These are phyloP conservation scores for Phaeolepiota aurea DNA, from an alignment of 768 basidiomycete species.

Conservation along the genomic window DNA sequence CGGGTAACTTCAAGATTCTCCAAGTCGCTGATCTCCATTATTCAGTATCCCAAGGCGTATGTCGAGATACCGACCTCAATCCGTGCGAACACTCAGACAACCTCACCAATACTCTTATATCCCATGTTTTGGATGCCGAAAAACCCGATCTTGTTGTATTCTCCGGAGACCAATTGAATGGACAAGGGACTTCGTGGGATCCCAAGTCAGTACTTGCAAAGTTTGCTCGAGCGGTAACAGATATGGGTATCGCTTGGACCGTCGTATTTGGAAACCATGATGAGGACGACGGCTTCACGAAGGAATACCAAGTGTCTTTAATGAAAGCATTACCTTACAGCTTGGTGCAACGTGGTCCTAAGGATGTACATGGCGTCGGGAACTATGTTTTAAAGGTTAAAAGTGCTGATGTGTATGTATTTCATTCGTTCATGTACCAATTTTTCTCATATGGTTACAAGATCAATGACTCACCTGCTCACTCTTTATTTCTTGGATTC, in stretches of 20 bases:
- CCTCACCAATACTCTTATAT: slow-evolving; percentile 68
- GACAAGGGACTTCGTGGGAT: slow-evolving; percentile 87
- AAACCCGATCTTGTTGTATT: slow-evolving; percentile 91
- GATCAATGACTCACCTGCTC: slow-evolving; percentile 82
- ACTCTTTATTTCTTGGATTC: slow-evolving; percentile 92
- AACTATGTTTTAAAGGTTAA: slow-evolving; percentile 85
- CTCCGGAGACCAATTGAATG: slow-evolving; percentile 89
- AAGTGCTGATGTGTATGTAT: slow-evolving; percentile 75
- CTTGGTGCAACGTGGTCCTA: slow-evolving; percentile 72
- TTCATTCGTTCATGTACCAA: not conserved
- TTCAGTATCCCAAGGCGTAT: slow-evolving; percentile 70
- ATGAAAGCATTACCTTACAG: slow-evolving; percentile 83
- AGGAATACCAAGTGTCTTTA: slow-evolving; percentile 57
- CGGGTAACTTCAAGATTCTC: slow-evolving; percentile 84
- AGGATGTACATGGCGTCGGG: slow-evolving; percentile 80
- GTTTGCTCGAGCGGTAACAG: slow-evolving; percentile 71
- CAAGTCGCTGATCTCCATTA: slow-evolving; percentile 94
- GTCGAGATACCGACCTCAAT: slow-evolving; percentile 65
- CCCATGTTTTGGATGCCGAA: slow-evolving; percentile 63
- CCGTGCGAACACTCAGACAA: slow-evolving; percentile 62
- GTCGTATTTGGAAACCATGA: slow-evolving; percentile 96
- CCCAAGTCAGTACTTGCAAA: slow-evolving; percentile 83
- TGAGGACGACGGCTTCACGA: slow-evolving; percentile 55
- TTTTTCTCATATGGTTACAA: slow-evolving; percentile 16
- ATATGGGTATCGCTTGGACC: slow-evolving; percentile 80